phyloP scores from a whole-genome alignment of 129 eudicot genomes.

The Ambrosia artemisiifolia region DNA sequence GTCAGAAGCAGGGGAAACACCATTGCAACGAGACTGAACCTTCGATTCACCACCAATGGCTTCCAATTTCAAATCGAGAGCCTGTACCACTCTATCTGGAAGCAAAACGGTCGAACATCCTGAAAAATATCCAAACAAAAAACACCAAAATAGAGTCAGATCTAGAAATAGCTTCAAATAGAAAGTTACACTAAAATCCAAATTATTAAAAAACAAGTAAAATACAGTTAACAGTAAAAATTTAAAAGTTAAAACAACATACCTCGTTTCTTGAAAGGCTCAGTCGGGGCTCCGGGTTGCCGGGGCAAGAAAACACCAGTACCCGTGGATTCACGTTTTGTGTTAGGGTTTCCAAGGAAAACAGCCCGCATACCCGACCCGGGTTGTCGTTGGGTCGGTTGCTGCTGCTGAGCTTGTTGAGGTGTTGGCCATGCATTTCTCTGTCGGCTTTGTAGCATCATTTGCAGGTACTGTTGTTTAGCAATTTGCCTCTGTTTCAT shows the following conservation, averaged over 20 bases:
- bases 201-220: neutral
- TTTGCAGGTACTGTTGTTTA: conserved; percentile 43
- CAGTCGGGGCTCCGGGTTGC: conserved; percentile 48
- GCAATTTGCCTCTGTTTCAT: conserved; percentile 41
- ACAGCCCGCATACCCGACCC: conserved; percentile 72
- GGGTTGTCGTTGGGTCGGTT: conserved; percentile 18
- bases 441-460: conserved; percentile 33
- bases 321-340: conserved; percentile 66
- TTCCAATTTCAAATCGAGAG: conserved; percentile 58
- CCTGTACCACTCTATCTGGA: conserved; percentile 75
- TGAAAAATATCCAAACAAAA: conserved; percentile 6
- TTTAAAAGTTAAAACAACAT: no score
- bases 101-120: conserved; percentile 67
- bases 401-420: conserved; percentile 44
- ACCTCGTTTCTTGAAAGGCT: conserved; percentile 63
- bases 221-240: neutral
- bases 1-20: conserved; percentile 18
- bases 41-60: conserved; percentile 38
- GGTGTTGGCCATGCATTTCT: conserved; percentile 62
- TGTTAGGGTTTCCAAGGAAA: conserved; percentile 52
- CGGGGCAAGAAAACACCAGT: conserved; percentile 92
- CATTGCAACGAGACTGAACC: conserved; percentile 31
- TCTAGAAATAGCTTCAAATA: conserved; percentile 9
- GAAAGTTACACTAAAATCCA: neutral
- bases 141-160: neutral